These are phyloP conservation scores for Citrus mangshanensis DNA, from an alignment of 345 rosid genomes.

Conservation along the genomic window DNA sequence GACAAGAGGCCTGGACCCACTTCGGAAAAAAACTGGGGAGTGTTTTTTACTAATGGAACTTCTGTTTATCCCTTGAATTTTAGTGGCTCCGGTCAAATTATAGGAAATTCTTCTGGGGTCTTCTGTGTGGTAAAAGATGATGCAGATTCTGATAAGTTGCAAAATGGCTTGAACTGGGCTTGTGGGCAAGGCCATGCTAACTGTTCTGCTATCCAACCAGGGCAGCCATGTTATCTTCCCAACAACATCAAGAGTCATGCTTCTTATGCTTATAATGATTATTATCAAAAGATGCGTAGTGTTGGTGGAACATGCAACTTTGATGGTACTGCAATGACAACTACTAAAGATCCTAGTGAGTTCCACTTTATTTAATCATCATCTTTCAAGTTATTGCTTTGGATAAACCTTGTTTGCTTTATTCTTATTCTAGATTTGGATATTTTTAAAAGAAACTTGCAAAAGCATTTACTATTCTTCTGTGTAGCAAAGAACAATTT, in stretches of 20 bases:
- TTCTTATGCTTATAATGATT: constrained; percentile 87
- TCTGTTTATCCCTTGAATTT: constrained; percentile 66
- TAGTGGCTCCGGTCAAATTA: constrained; percentile 24
- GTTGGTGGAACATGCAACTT: constrained; percentile 89
- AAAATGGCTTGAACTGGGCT: constrained; percentile 86
- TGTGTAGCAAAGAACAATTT: too few species aligned
- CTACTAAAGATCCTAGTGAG: constrained; percentile 78
- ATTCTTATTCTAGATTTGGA: background rate
- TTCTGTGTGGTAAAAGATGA: constrained; percentile 80
- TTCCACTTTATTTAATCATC: constrained; percentile 10
- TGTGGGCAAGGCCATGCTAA: constrained; percentile 92
- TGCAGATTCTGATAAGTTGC: constrained; percentile 66
- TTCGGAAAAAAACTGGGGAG: constrained; percentile 88
- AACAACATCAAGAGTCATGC: constrained; percentile 63
- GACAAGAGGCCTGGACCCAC: constrained; percentile 73
- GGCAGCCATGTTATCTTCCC: constrained; percentile 66
- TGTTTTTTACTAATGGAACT: constrained; percentile 69
- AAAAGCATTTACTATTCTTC: background rate
- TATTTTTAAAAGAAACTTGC: background rate
- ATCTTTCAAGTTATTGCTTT: constrained; percentile 7
- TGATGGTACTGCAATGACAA: constrained; percentile 69
- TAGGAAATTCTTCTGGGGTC: constrained; percentile 43
- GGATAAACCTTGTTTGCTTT: background rate
- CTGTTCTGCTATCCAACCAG: constrained; percentile 67
- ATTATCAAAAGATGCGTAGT: constrained; percentile 73